phyloP scores from a whole-genome alignment of 352 stramenopile species.

The Globisporangium spinosum region DNA sequence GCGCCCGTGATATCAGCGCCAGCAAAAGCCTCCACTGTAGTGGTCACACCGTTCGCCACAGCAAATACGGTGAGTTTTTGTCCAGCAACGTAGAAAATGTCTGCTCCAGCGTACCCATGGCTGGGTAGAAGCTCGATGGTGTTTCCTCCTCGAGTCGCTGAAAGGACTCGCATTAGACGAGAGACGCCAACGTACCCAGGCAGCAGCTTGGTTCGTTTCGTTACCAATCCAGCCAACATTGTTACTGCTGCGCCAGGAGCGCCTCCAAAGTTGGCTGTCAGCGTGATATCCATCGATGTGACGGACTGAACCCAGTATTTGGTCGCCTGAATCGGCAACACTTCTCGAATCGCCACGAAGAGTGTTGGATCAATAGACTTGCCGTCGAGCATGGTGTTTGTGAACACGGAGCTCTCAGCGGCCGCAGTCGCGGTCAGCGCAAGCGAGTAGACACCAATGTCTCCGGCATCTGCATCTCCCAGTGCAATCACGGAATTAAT shows the following conservation, averaged over 20 bases:
- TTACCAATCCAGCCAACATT: slow-evolving; percentile 48
- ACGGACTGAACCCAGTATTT: slow-evolving; percentile 45
- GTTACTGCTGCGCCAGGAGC: slow-evolving; percentile 17
- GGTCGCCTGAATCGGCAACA: slow-evolving; percentile 29
- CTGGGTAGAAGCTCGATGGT: slow-evolving; percentile 39
- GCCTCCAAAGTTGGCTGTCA: slow-evolving; percentile 25
- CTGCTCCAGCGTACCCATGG: slow-evolving; percentile 31
- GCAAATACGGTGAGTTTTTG: slow-evolving; percentile 33
- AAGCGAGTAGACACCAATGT: slow-evolving; percentile 61
- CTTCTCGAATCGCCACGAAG: slow-evolving; percentile 60
- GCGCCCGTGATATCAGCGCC: slow-evolving; percentile 30
- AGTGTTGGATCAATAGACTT: slow-evolving; percentile 53
- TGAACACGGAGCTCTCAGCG: slow-evolving; percentile 29
- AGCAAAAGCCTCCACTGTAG: slow-evolving; percentile 30
- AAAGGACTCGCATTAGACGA: slow-evolving; percentile 41
- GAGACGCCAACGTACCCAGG: slow-evolving; percentile 49
- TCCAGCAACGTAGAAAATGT: slow-evolving; percentile 39
- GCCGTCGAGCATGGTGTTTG: slow-evolving; percentile 37
- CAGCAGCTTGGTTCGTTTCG: slow-evolving; percentile 41
- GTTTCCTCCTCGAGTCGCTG: slow-evolving; percentile 25
- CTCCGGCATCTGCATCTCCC: slow-evolving; percentile 31
- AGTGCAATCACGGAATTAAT: slow-evolving; percentile 64
- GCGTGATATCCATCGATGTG: slow-evolving; percentile 38
- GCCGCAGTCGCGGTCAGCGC: slow-evolving; percentile 40
- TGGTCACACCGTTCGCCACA: slow-evolving; percentile 28